phyloP scores from a whole-genome alignment of 75 land plant species.

The Adiantum capillusveneris region DNA sequence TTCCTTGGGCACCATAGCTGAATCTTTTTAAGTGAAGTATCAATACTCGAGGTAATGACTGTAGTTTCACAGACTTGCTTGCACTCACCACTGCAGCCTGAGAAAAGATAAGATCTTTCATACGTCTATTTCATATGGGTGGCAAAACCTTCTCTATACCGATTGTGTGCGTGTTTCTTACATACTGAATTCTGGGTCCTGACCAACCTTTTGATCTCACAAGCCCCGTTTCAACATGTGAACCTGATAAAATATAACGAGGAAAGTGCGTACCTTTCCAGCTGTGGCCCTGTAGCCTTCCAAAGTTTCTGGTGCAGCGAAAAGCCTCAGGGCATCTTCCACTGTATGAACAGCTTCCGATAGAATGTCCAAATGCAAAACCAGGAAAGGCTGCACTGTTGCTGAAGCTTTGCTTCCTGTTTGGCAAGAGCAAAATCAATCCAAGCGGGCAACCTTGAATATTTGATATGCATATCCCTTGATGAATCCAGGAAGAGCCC shows the following conservation, averaged over 20 bases:
- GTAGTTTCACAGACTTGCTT: conserved; percentile 75
- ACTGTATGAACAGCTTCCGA: conserved; percentile 69
- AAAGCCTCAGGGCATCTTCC: conserved; percentile 89
- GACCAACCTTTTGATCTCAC: no score
- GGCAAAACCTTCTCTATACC: no score
- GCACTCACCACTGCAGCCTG: conserved; percentile 81
- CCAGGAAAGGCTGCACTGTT: conserved; percentile 78
- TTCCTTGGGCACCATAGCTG: conserved; percentile 78
- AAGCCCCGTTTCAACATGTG: no score
- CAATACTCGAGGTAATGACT: conserved; percentile 70
- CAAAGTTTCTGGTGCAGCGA: conserved; percentile 78
- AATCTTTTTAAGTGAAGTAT: conserved; percentile 91
- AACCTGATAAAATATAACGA: no score
- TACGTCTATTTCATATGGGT: no score
- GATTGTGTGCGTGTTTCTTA: no score
- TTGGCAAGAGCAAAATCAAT: neutral
- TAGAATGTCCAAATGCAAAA: conserved; percentile 81
- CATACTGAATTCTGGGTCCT: no score
- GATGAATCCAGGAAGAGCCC: no score
- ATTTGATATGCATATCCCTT: no score
- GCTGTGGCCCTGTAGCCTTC: conserved; percentile 72
- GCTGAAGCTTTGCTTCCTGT: conserved; percentile 90
- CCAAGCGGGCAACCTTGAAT: no score
- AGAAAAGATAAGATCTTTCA: no score
- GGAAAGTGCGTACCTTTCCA: conserved; percentile 91